phyloP scores from a whole-genome alignment of 2,329 filamentous ascomycete genomes.

The Fusarium beomiforme region DNA sequence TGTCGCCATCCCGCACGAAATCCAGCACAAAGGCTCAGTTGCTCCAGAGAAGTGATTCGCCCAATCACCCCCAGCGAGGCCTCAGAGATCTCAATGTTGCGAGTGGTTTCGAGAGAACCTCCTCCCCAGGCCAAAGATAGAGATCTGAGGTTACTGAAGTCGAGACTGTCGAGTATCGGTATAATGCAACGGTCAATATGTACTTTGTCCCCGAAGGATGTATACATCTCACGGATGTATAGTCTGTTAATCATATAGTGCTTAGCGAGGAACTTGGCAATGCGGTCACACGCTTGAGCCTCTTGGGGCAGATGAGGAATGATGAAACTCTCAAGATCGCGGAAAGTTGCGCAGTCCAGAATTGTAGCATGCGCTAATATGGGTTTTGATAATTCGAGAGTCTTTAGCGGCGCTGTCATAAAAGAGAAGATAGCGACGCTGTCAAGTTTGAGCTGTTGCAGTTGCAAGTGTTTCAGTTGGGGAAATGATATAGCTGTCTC shows the following conservation, averaged over 20 bases:
- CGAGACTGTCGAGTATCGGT: neutral
- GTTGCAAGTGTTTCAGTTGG: neutral
- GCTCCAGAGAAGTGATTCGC: constrained; percentile 15
- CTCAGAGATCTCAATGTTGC: neutral
- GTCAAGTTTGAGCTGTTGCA: neutral
- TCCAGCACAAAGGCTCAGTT: constrained; percentile 8
- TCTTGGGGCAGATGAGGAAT: neutral
- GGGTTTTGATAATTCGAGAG: neutral
- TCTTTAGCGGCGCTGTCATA: neutral
- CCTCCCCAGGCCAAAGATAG: constrained; percentile 20
- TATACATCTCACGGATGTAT: neutral
- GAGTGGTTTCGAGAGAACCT: too few species aligned
- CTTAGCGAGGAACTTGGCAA: neutral
- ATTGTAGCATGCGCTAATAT: neutral
- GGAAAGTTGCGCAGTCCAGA: neutral
- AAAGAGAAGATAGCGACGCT: neutral
- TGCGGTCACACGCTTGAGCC: fast-evolving
- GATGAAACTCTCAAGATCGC: neutral
- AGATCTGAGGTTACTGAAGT: constrained; percentile 8
- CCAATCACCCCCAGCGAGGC: neutral
- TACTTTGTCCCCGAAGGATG: fast-evolving
- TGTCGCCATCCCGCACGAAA: neutral
- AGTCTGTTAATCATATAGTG: neutral
- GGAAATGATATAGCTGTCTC: neutral
- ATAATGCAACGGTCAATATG: constrained; percentile 15